A percentile compares a stretch with the other conserved stretches of the same genome.
These are phyloP conservation scores for Plasmodium coatneyi DNA, from an alignment of 169 alveolate species.

Conservation along the genomic window DNA sequence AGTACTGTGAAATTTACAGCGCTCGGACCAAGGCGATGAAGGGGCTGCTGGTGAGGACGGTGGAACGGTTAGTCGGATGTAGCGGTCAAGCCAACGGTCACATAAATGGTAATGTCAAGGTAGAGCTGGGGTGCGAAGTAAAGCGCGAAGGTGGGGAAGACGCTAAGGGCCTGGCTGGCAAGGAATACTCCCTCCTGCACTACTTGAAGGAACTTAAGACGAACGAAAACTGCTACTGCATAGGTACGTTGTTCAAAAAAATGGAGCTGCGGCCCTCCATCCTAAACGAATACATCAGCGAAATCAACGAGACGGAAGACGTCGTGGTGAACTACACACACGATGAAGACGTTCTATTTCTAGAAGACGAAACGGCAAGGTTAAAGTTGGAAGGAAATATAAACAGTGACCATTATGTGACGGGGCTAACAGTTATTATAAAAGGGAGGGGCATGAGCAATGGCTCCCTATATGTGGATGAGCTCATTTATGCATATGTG, in stretches of 20 bases:
- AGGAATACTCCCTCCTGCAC: not conserved
- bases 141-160: not conserved
- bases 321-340: conserved; percentile 28
- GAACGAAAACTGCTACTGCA: conserved; percentile 74
- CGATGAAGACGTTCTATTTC: conserved; percentile 50
- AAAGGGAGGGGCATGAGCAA: conserved; percentile 71
- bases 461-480: conserved; percentile 70
- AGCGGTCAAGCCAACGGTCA: not conserved
- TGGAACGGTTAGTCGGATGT: not conserved
- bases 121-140: not conserved
- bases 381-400: conserved; percentile 72
- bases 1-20: conserved; percentile 43
- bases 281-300: conserved; percentile 76
- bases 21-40: conserved; percentile 36
- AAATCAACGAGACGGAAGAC: conserved; percentile 3
- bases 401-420: conserved; percentile 58
- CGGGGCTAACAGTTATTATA: conserved; percentile 38
- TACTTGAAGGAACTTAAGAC: conserved; percentile 50
- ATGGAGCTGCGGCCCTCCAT: conserved; percentile 81
- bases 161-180: not conserved
- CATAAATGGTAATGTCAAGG: not conserved
- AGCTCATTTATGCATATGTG: conserved; percentile 53
- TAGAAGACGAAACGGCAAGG: conserved; percentile 74
- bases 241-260: conserved; percentile 81
- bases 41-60: conserved; percentile 33